A percentile compares a stretch with the other conserved stretches of the same genome.
These are phyloP conservation scores for Carex arenaria DNA, from an alignment of 202 grass and related monocot genomes.

Conservation along the genomic window DNA sequence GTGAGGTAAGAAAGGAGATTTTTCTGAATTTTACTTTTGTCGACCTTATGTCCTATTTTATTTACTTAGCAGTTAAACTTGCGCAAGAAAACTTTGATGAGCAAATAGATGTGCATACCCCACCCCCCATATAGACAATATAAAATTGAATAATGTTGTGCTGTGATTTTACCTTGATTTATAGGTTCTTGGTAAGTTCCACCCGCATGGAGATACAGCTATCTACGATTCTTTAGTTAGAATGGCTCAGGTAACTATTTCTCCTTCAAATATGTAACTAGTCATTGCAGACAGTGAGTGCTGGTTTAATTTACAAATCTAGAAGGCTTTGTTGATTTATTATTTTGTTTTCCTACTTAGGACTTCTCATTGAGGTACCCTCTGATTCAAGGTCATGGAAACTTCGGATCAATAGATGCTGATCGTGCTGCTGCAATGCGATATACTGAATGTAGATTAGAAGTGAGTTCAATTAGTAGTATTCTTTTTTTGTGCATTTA, in stretches of 20 bases:
- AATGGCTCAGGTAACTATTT: conserved; percentile 90
- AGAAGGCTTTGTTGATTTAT: conserved; percentile 9
- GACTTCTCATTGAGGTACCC: conserved; percentile 91
- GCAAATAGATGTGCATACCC: not conserved
- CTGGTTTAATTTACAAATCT: not conserved
- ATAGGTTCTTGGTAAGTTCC: conserved; percentile 95
- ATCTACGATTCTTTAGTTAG: conserved; percentile 90
- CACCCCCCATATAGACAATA: not conserved
- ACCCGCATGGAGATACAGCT: conserved; percentile 92
- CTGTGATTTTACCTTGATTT: conserved; percentile 18
- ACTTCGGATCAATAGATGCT: conserved; percentile 96
- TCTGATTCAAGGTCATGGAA: conserved; percentile 93
- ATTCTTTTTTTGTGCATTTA: not conserved
- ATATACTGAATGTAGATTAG: conserved; percentile 95
- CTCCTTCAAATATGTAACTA: conserved; percentile 8
- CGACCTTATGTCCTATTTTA: not conserved
- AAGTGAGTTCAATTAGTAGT: conserved; percentile 42
- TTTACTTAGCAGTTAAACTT: not conserved
- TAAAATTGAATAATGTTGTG: not conserved
- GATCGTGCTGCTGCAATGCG: conserved; percentile 98
- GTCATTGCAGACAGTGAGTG: not conserved
- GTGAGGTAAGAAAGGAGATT: conserved; percentile 55
- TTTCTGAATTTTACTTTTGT: conserved; percentile 13
- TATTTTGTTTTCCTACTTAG: conserved; percentile 33
- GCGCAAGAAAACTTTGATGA: not conserved